A percentile compares a stretch with the other conserved stretches of the same genome.
Evolutionary conservation across 805 yeast species (phyloP).

Genomic region (Cyberlindnera subsufficiens): DNA sequence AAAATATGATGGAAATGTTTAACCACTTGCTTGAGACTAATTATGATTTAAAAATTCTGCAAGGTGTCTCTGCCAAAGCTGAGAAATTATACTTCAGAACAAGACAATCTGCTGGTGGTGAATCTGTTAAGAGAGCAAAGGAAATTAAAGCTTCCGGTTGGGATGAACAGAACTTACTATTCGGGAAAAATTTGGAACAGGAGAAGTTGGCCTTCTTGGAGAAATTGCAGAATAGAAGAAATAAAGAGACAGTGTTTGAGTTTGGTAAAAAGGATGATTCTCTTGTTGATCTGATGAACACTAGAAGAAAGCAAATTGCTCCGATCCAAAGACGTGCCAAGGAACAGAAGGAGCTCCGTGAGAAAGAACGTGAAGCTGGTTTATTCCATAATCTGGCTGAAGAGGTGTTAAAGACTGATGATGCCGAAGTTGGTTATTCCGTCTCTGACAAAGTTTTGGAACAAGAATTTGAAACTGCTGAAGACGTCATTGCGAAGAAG

Average conservation of each 20-base stretch:
- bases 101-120: constrained; percentile 78
- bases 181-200: constrained; percentile 69
- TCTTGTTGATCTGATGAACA: constrained; percentile 77
- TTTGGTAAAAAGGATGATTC: constrained; percentile 64
- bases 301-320: constrained; percentile 81
- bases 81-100: constrained; percentile 85
- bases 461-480: constrained; percentile 36
- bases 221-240: constrained; percentile 58
- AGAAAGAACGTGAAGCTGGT: constrained; percentile 71
- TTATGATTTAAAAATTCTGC: constrained; percentile 61
- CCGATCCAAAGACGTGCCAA: constrained; percentile 77
- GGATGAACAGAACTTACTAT: constrained; percentile 82
- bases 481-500: constrained; percentile 24
- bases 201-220: constrained; percentile 71
- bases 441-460: constrained; percentile 35
- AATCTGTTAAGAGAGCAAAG: constrained; percentile 79
- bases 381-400: constrained; percentile 68
- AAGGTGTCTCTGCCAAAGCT: constrained; percentile 75
- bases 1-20: constrained; percentile 65
- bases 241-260: constrained; percentile 92
- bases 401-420: constrained; percentile 53
- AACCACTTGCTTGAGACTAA: constrained; percentile 53
- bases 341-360: constrained; percentile 62
- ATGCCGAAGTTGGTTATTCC: constrained; percentile 42
- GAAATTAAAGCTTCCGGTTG: constrained; percentile 73